Conservation (phyloP, 2,329 filamentous ascomycete genomes). For the Chalara sp. region DNA sequence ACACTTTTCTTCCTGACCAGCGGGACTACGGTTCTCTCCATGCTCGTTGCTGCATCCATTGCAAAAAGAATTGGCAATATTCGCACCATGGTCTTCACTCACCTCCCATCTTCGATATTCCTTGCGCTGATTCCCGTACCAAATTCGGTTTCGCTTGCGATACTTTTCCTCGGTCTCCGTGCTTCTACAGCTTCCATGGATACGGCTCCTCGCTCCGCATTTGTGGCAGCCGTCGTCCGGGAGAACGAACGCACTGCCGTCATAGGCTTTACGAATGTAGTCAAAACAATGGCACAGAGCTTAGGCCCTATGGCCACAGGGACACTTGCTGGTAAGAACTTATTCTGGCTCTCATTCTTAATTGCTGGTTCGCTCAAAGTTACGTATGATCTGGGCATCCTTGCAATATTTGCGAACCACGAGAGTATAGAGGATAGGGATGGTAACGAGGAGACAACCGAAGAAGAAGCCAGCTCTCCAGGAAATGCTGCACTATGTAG, state of each 20-base stretch:
- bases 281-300: conserved; percentile 59
- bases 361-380: conserved; percentile 57
- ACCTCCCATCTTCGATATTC: conserved; percentile 61
- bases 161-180: conserved; percentile 55
- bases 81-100: conserved; percentile 69
- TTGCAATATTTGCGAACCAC: conserved; percentile 39
- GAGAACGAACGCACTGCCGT: conserved; percentile 63
- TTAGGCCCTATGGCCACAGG: conserved; percentile 59
- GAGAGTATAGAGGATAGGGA: conserved; percentile 21
- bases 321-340: conserved; percentile 44
- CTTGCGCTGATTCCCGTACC: conserved; percentile 57
- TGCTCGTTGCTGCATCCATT: conserved; percentile 46
- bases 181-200: conserved; percentile 63
- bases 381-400: conserved; percentile 51
- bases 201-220: conserved; percentile 61
- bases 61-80: conserved; percentile 54
- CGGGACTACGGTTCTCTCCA: conserved; percentile 44
- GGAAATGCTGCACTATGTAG: too few species aligned
- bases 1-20: conserved; percentile 48
- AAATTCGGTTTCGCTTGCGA: conserved; percentile 42
- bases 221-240: conserved; percentile 58
- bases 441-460: conserved; percentile 10
- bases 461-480: conserved; percentile 5
- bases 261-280: conserved; percentile 63
- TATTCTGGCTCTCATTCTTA: conserved; percentile 58